A percentile compares a stretch with the other conserved stretches of the same genome.
These are phyloP conservation scores for Wallemia ichthyophaga DNA, from an alignment of 1,284 basidiomycete species.

Conservation along the genomic window DNA sequence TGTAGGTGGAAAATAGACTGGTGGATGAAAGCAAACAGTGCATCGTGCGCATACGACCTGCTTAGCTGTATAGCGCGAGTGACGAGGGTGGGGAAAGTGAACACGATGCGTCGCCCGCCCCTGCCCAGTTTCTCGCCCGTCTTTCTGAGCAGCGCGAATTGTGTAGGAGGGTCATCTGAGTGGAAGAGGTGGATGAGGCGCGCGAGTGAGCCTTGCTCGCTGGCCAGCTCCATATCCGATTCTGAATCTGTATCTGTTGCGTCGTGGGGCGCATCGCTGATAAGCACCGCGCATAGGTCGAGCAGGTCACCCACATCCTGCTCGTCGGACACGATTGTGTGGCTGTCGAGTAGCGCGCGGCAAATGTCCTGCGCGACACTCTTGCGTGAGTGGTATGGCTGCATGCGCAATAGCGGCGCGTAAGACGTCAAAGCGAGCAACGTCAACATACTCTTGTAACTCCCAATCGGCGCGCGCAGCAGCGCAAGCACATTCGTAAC, in stretches of 20 bases:
- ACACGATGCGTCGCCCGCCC: slow-evolving; percentile 76
- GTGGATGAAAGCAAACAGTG: slow-evolving; percentile 61
- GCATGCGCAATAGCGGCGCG: slow-evolving; percentile 41
- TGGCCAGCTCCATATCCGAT: too few relatives aligned
- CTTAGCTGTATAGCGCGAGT: slow-evolving; percentile 69
- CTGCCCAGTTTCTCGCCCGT: slow-evolving; percentile 32
- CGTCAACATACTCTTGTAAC: slow-evolving; percentile 73
- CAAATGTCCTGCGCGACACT: slow-evolving; percentile 73
- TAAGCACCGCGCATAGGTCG: slow-evolving; percentile 61
- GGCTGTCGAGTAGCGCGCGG: slow-evolving; percentile 72
- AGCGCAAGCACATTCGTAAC: slow-evolving; percentile 62
- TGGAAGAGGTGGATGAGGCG: slow-evolving; percentile 81
- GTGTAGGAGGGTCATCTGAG: slow-evolving; percentile 46
- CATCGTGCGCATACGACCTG: slow-evolving; percentile 49
- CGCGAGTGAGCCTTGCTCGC: slow-evolving; percentile 90
- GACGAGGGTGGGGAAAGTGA: slow-evolving; percentile 76
- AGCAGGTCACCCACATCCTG: slow-evolving; percentile 75
- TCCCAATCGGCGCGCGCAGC: slow-evolving; percentile 67
- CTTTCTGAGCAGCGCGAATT: slow-evolving; percentile 54
- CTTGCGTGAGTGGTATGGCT: slow-evolving; percentile 60
- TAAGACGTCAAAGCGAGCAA: slow-evolving; percentile 73
- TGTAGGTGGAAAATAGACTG: slow-evolving; percentile 70
- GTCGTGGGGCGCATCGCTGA: slow-evolving; percentile 44
- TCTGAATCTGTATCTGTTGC: slow-evolving; percentile 59
- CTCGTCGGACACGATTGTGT: slow-evolving; percentile 61